phyloP scores from a whole-genome alignment of 2,329 filamentous ascomycete genomes.

The Monosporascus sp. region DNA sequence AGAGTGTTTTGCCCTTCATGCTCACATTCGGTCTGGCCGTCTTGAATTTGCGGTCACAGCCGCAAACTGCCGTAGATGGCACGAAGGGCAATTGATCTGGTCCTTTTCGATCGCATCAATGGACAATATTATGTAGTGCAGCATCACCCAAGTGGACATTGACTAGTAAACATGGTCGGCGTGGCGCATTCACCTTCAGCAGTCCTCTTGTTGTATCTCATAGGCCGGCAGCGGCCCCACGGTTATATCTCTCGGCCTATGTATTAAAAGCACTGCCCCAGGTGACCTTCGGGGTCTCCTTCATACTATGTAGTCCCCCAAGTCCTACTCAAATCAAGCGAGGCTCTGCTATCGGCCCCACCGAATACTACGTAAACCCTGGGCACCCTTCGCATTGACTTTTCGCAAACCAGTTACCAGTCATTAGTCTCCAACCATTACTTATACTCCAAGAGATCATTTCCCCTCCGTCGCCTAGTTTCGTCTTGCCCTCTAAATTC shows the following conservation, averaged over 20 bases:
- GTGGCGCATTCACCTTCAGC: background rate
- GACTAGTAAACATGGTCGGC: background rate
- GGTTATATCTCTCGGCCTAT: background rate
- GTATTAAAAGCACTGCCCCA: background rate
- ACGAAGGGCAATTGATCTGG: too few relatives aligned
- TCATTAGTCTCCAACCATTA: background rate
- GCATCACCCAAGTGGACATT: background rate
- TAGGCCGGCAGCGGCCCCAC: background rate
- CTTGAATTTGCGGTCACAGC: background rate
- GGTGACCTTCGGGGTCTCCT: background rate
- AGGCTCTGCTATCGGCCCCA: background rate
- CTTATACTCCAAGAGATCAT: background rate
- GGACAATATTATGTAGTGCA: background rate
- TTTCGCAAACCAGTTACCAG: background rate
- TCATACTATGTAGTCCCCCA: too few relatives aligned
- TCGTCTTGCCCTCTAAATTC: background rate
- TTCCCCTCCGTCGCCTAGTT: background rate
- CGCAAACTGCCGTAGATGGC: background rate
- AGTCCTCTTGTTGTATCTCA: background rate
- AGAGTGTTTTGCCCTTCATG: background rate
- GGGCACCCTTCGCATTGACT: background rate
- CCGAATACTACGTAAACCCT: background rate
- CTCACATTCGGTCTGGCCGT: background rate
- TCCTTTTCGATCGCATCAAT: background rate
- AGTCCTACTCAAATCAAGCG: too few relatives aligned